Evolutionary conservation across 2,329 filamentous ascomycete genomes (phyloP).

Genomic region (Didymella exigua): DNA sequence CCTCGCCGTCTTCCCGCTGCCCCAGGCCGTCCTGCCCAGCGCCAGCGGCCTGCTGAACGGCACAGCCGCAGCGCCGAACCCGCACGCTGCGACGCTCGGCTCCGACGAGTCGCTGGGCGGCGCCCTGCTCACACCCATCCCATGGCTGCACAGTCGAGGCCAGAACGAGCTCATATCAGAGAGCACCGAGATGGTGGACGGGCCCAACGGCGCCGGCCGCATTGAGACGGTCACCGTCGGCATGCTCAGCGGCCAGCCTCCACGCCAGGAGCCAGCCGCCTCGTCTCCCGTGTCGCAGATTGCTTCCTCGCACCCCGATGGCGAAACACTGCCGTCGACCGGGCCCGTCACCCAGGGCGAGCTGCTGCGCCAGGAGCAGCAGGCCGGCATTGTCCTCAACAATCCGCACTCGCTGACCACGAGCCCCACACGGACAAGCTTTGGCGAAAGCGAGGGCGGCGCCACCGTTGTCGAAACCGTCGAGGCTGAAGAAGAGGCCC

Average conservation of each 20-base stretch:
- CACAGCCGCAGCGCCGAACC: constrained; percentile 50
- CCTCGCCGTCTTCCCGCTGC: constrained; percentile 80
- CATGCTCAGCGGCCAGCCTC: constrained; percentile 45
- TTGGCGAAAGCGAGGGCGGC: constrained; percentile 33
- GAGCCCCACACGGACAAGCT: constrained; percentile 33
- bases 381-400: constrained; percentile 75
- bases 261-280: constrained; percentile 19
- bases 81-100: constrained; percentile 60
- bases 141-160: constrained; percentile 69
- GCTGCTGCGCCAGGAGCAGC: constrained; percentile 83
- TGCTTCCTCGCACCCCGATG: constrained; percentile 41
- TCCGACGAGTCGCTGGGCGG: constrained; percentile 90
- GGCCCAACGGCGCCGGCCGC: constrained; percentile 76
- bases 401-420: constrained; percentile 42
- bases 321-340: constrained; percentile 45
- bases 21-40: constrained; percentile 61
- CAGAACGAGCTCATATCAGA: constrained; percentile 72
- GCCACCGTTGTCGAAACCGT: constrained; percentile 45
- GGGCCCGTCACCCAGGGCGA: constrained; percentile 73
- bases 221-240: constrained; percentile 83
- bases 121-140: constrained; percentile 89
- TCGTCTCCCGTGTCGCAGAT: constrained; percentile 32
- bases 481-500: constrained; percentile 61
- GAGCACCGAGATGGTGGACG: constrained; percentile 79
- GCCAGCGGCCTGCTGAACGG: constrained; percentile 66